Evolutionary conservation across 805 yeast genomes (phyloP), one percentile per base, ranked within the genome.

Genomic region (Metschnikowia cerradonensis): DNA sequence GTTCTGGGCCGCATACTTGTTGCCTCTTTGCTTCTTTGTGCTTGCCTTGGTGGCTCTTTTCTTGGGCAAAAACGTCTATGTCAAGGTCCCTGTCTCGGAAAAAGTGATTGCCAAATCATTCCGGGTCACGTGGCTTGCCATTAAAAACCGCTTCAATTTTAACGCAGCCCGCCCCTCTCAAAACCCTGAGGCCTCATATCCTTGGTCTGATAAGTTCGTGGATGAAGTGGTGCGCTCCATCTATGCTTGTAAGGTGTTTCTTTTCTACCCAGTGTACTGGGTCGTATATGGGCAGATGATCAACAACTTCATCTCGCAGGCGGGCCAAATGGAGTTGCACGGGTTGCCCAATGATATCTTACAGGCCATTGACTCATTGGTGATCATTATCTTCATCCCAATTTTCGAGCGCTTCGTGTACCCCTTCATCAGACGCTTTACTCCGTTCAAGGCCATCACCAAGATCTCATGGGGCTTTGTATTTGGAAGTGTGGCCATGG

Each of bases 281-380:
- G 76, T 84, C 46, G 83, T 82, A 34, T 85, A 84, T 67, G 76
- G 76, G 23, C 89, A 84, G 71, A 86, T 87, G 86, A 65, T 80
- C 52, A 83, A 81, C 70, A 83, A 83, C 67, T 85, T 87, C 60
- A 79, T 85, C 52, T 78, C 88, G 38, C 90, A 84, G 65, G 90
- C 91, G 41, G 87, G 83, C 51, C 75, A 79, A 57, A 83, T 86
- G 88, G 81, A 84, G 60, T 72, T 79, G 49, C 90, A 87, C 65
- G 87, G 88, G 38, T 76, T 87, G 59, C 94, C 95, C 57, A 88
- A 88, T 64, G 95, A 87, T 74, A 75, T 87, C 60, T 78, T 87
- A 73, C 86, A 83, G 68, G 85, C 82, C 62, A 79, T 88, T 59
- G 86, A 88, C 67, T 86, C 94, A 30, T 71, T 88, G 59, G 84